Base-by-base conservation (phyloP, 1,284 basidiomycete species). In the Cerrena zonata region DNA sequence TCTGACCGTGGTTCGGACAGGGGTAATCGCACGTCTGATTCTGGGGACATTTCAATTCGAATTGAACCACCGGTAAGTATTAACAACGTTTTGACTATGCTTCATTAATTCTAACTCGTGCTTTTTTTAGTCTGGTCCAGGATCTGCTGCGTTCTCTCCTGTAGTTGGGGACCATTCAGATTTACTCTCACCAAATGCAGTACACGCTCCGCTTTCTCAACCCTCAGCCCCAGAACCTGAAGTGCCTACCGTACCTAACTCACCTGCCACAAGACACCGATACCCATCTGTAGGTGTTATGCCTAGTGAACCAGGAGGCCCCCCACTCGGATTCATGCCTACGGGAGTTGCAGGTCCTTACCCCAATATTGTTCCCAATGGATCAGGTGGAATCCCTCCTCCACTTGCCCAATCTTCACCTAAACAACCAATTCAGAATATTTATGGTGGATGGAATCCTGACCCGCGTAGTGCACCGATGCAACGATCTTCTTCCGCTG, bases 51-150 rank as follows among this genome's bases (percentile, higher is more conserved):
- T 21, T 51, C 49, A 25, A 61, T 65, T 38, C 38, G 49, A 5
- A 55, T 65, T 36, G 57, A 60, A 34, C 59, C 63, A 38, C 63
- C 63, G 22, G 63, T 63, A 46, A 43, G 61, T 60, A 12, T 36
- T 38, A 36, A 47, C 22, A 27, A 23, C 18, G 12, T 23, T 18
- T 34, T 10, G 7, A 10, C 39, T 10, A 40, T 7, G 15, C 10
- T 25, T 37, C 41, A 42, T 27, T 30, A 47, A 37, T 48, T 40
- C 51, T 54, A 21, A 59, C 38, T 27, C 22, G 12, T 38, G 22
- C n/a, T 2, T 38, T 26, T 18, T 39, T 11, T 22, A 64, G 62
- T 65, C 62, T 27, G 60, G 52, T 10, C 49, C 59, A 5, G 53
- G 53, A 4, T 62, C 62, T 4, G n/a, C n/a, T n/a, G 54, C 52